phyloP scores from a whole-genome alignment of 805 yeast species.

The Blastobotrys attinorum region DNA sequence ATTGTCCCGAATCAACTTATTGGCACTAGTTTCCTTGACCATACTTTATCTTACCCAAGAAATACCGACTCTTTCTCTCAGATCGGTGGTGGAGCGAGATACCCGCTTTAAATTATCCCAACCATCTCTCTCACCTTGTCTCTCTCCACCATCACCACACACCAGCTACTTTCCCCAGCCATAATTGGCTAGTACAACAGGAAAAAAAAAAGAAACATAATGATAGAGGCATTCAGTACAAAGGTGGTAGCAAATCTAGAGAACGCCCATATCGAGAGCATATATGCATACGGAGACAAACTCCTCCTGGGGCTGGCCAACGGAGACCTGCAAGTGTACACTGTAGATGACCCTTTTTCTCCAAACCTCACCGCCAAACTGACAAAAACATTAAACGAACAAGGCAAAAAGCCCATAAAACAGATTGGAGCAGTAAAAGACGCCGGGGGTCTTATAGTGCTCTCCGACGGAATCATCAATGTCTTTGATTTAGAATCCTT shows the following conservation, averaged over 20 bases:
- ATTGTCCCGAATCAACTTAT: slow-evolving; percentile 16
- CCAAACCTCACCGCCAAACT: slow-evolving; percentile 13
- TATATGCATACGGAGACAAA: slow-evolving; percentile 20
- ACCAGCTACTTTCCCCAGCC: too few relatives aligned
- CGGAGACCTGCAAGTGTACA: slow-evolving; percentile 23
- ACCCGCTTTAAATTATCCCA: too few relatives aligned
- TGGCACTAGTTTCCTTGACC: slow-evolving; percentile 13
- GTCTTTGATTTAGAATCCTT: slow-evolving; percentile 28
- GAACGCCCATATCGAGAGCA: slow-evolving; percentile 9
- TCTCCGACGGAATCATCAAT: slow-evolving; percentile 27
- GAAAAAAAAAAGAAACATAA: not conserved
- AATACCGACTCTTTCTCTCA: too few relatives aligned
- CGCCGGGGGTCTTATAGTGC: slow-evolving; percentile 27
- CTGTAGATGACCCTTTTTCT: slow-evolving; percentile 18
- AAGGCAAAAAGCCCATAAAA: slow-evolving; percentile 22
- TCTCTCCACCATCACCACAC: too few relatives aligned
- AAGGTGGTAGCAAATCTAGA: not conserved
- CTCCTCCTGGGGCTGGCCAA: slow-evolving; percentile 24
- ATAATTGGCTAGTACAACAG: not conserved
- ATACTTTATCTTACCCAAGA: not conserved
- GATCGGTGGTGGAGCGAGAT: too few relatives aligned
- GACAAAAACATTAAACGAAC: slow-evolving; percentile 13
- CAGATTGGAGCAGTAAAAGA: slow-evolving; percentile 29
- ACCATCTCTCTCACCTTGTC: too few relatives aligned
- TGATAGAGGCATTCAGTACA: not conserved